Percentiles rank a stretch among this genome's conserved stretches.
These are phyloP conservation scores for Chaetothyriales sp. DNA, from an alignment of 2,329 filamentous ascomycete species.

Conservation along the genomic window DNA sequence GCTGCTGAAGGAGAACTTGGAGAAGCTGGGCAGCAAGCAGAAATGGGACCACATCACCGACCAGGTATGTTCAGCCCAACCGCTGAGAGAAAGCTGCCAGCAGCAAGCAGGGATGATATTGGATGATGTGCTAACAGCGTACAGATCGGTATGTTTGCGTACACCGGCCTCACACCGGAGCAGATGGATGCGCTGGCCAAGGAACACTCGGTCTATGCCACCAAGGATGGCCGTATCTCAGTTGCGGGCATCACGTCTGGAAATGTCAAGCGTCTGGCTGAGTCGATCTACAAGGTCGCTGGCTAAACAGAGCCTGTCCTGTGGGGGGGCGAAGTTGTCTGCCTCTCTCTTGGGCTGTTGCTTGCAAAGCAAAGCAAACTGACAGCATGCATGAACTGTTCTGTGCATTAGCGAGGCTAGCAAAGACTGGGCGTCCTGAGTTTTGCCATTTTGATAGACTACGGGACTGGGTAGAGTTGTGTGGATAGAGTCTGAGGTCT, in stretches of 20 bases:
- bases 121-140: background rate
- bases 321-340: too few relatives aligned
- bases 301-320: conserved; percentile 25
- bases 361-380: background rate
- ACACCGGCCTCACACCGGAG: conserved; percentile 78
- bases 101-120: background rate
- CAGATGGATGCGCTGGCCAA: conserved; percentile 86
- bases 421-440: background rate
- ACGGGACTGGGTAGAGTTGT: background rate
- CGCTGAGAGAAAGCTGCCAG: background rate
- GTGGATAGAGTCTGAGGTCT: background rate
- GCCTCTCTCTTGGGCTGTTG: background rate
- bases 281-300: conserved; percentile 37
- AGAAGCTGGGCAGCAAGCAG: conserved; percentile 87
- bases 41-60: conserved; percentile 98
- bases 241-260: conserved; percentile 34
- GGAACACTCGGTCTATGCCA: conserved; percentile 95
- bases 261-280: conserved; percentile 36
- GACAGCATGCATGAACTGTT: background rate
- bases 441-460: background rate
- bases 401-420: background rate
- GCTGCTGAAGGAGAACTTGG: conserved; percentile 83
- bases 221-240: conserved; percentile 50
- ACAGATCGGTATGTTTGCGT: conserved; percentile 96
- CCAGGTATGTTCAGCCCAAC: conserved; percentile 35